phyloP scores from a whole-genome alignment of 225 moss, liverwort and hornwort genomes.

The Asterella californica region DNA sequence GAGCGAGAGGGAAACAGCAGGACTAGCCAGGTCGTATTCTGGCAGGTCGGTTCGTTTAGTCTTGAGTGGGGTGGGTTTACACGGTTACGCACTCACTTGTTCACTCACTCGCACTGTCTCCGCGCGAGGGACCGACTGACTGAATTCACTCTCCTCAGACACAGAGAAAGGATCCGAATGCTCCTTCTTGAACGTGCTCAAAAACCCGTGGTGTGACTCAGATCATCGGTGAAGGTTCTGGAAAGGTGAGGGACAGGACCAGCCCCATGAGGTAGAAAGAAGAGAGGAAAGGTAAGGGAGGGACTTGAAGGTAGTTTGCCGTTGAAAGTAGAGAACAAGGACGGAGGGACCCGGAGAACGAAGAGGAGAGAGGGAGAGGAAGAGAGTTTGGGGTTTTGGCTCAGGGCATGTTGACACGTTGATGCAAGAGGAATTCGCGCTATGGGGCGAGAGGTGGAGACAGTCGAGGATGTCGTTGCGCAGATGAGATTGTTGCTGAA shows the following conservation, averaged over 20 bases:
- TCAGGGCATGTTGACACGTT: constrained; percentile 23
- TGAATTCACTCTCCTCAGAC: neutral
- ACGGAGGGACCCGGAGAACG: neutral
- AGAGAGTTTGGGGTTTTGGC: neutral
- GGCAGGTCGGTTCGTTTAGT: constrained; percentile 4
- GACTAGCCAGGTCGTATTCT: neutral
- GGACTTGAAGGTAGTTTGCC: neutral
- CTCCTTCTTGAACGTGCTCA: neutral
- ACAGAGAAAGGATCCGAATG: neutral
- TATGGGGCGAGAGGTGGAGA: constrained; percentile 47
- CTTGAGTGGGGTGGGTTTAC: neutral
- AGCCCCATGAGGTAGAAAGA: neutral
- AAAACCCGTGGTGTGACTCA: neutral
- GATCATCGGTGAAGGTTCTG: neutral
- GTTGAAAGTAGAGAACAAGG: neutral
- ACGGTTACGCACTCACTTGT: neutral
- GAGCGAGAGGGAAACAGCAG: neutral
- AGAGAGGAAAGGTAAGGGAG: neutral
- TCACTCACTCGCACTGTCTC: neutral
- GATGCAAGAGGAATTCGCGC: constrained; percentile 15
- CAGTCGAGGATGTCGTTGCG: constrained; percentile 62
- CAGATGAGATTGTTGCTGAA: constrained; percentile 62
- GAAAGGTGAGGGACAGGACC: neutral
- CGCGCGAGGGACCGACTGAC: neutral
- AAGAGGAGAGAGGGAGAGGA: neutral